Evolutionary conservation across 768 basidiomycete genomes (phyloP), one percentile per base, ranked within the genome.

Genomic region (Leccinum truebloodii): DNA sequence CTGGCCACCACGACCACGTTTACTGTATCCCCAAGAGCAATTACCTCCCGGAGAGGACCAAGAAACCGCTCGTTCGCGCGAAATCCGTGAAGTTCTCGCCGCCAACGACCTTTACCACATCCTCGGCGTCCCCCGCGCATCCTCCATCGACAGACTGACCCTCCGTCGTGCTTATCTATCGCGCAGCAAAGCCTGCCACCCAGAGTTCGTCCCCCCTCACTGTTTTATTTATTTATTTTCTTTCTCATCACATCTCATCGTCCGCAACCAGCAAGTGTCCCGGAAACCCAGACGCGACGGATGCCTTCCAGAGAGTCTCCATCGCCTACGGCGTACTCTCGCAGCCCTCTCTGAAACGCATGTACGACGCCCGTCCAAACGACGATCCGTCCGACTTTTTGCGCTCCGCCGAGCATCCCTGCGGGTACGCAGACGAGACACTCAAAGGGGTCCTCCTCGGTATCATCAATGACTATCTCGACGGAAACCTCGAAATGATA

Each of bases 401-500:
- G 65, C 74, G 81, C 28, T 70, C 86, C 7, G 20, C 86, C 8
- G 44, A 46, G 44, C 78, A 78, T 39, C 78, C 86, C 22, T 74
- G 78, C 34, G 78, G 79, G 37, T 78, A 86, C 59, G 88, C 89
- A 1, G 90, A 95, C 60, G 89, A 94, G 66, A 94, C 93, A 2
- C 84, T 95, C 58, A 80, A 86, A 53, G 81, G 84, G 56, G 91
- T 93, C 18, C 76, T 94, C 35, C 70, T 90, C 34, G 83, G 86
- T 28, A 86, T 92, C 12, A 84, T 94, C 70, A 86, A 84, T 61
- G 93, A 95, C 67, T 90, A 93, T 64, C 73, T 94, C 50, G 89
- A 93, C 57, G 93, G 92, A 6, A 92, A 94, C 73, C 77, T 94
- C n/a, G 90, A 94, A 70, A 85, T 92, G 71, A 87, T 94, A 68